Base-by-base conservation (phyloP, 345 rosid species). In the Melaleuca quinquenervia region DNA sequence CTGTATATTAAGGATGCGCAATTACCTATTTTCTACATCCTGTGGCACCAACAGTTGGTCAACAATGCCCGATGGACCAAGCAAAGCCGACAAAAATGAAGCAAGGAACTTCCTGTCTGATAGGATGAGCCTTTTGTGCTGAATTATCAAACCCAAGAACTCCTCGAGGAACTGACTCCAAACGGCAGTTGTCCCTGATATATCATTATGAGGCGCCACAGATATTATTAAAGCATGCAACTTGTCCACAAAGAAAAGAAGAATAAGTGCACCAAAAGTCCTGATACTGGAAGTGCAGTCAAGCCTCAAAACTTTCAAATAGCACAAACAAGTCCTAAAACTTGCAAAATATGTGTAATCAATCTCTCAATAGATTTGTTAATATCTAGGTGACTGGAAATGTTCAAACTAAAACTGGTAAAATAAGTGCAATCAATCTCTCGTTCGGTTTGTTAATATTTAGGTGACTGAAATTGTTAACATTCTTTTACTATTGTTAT, bases 51-150 rank as follows among this genome's bases (percentile, higher is more conserved):
- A 88, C 87, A 96, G 90, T 90, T 91, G 91, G 87, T 86, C 82
- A 82, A 86, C 26, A 54, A 90, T 64, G 84, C 87, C 53, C 52
- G 92, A 85, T 51, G 94, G 94, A 83, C 98, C 90, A 56, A 97
- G 96, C 92, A 94, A 89, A 53, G 94, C 90, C 44, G 95, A 90
- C 94, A 97, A 87, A 88, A 94, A 92, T n/a, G 99, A 91, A 83
- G 98, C 86, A 52, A 97, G 93, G 87, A 91, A 97, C 21, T 91
- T 91, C 84, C 87, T 93, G 91, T 97, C 97, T 22, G 99, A 94
- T 82, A 95, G 82, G 86, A 97, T 92, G 83, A 91, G 92, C 91
- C 92, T 94, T 88, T 90, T 95, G 87, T 95, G 98, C 89, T 95
- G 98, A 88, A 93, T 91, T 52, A 96, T 89, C 91, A 95, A 87